phyloP scores from a whole-genome alignment of 2,329 filamentous ascomycete species.

The Fusarium incarnatum region DNA sequence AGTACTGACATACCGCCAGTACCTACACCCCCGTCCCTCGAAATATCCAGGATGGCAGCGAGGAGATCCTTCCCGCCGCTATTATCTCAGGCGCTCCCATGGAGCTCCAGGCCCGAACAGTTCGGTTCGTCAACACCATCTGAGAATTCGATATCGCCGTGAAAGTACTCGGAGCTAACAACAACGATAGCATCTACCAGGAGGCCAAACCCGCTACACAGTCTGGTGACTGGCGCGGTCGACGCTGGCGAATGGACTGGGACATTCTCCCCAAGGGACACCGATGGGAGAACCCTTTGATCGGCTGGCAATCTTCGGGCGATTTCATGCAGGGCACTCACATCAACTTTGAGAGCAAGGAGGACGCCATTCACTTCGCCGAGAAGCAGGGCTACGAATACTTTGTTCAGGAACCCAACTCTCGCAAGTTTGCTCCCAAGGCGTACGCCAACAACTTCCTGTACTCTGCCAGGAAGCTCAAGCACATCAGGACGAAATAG shows the following conservation, averaged over 20 bases:
- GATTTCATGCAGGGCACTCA: conserved; percentile 96
- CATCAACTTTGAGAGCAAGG: conserved; percentile 90
- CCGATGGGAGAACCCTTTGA: conserved; percentile 97
- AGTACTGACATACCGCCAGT: conserved; percentile 59
- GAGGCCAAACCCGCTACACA: conserved; percentile 95
- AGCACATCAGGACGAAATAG: conserved; percentile 86
- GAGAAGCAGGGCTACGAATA: conserved; percentile 99
- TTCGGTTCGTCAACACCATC: conserved; percentile 73
- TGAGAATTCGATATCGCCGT: neutral
- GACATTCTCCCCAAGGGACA: conserved; percentile 92
- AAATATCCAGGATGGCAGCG: conserved; percentile 89
- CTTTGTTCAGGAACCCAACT: conserved; percentile 96
- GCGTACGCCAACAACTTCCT: conserved; percentile 96
- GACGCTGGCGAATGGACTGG: conserved; percentile 98
- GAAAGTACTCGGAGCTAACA: conserved; percentile 16
- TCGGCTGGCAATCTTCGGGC: conserved; percentile 97
- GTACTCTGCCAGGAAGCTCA: conserved; percentile 86
- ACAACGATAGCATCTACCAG: conserved; percentile 80
- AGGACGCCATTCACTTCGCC: conserved; percentile 93
- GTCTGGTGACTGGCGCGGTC: conserved; percentile 86
- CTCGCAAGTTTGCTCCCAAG: conserved; percentile 87
- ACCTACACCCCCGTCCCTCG: conserved; percentile 92
- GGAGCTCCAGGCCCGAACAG: conserved; percentile 92
- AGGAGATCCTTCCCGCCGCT: conserved; percentile 83
- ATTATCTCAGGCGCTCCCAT: conserved; percentile 91